phyloP scores from a whole-genome alignment of 2,329 filamentous ascomycete genomes.

The Alternaria ventricosa region DNA sequence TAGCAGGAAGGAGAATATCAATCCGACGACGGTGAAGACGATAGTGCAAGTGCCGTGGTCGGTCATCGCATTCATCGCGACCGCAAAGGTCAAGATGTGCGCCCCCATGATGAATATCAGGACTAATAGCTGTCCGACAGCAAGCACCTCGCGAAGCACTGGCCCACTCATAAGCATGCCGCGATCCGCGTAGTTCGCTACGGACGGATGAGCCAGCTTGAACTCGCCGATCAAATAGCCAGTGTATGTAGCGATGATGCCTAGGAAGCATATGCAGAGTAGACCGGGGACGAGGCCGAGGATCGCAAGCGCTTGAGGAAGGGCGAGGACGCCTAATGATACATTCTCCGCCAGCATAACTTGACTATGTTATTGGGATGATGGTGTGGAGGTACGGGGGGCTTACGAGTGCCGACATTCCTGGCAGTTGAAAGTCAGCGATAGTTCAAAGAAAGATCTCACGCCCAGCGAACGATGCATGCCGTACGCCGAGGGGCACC shows the following conservation, averaged over 20 bases:
- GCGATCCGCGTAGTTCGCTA: slow-evolving; percentile 72
- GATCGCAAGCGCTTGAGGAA: slow-evolving; percentile 60
- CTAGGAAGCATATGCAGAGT: slow-evolving; percentile 61
- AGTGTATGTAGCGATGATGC: slow-evolving; percentile 65
- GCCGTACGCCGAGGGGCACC: background rate
- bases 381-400: background rate
- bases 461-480: background rate
- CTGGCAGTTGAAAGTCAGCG: background rate
- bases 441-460: background rate
- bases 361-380: slow-evolving; percentile 2
- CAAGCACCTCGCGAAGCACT: slow-evolving; percentile 67
- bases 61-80: slow-evolving; percentile 71
- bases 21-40: slow-evolving; percentile 66
- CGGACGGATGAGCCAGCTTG: slow-evolving; percentile 62
- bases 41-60: slow-evolving; percentile 68
- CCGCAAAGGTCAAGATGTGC: slow-evolving; percentile 73
- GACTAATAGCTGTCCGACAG: slow-evolving; percentile 67
- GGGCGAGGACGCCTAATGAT: slow-evolving; percentile 62
- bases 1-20: slow-evolving; percentile 64
- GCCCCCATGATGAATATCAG: slow-evolving; percentile 73
- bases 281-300: slow-evolving; percentile 62
- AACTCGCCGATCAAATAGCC: slow-evolving; percentile 67
- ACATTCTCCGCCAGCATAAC: slow-evolving; percentile 68
- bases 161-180: slow-evolving; percentile 67
- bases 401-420: slow-evolving; percentile 5